Evolutionary conservation across 2,329 filamentous ascomycete species (phyloP), one percentile per base, ranked within the genome.

Genomic region (Neopestalotiopsis clavispora): DNA sequence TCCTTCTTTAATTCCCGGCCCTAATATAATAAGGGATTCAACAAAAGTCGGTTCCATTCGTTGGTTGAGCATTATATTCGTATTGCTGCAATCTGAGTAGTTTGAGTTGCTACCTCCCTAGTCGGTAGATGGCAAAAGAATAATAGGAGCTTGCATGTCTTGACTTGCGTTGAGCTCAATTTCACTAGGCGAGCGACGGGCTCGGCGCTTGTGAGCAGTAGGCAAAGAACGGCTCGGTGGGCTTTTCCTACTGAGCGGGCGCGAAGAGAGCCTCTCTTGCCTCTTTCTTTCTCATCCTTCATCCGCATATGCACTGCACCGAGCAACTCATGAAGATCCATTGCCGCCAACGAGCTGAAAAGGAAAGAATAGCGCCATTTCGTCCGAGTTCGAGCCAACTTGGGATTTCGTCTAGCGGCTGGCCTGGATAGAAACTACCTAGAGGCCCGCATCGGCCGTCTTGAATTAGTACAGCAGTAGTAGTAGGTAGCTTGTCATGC

Each of bases 171-270:
- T 10, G 13, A 49, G 45, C 45, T 20, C 52, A 56, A 66, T 66
- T 66, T 66, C 13, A 57, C 20, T 66, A 57, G 57, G 64, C 30
- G 45, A 58, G 45, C 6, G 52, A 56, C 64, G 45, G 63, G 52
- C 14, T 57, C 5, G 28, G 56, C 63, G 49, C 63, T 66, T 66
- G 63, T 57, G 45, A 57, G 28, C 63, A 57, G 63, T 66, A 66
- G 59, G 32, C 59, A 38, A 62, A 62, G 28, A 13, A 42, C 28
- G 38, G 61, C 20, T 40, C 61, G 40, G 34, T 64, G 38, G 38
- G 61, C 23, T 30, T 23, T 56, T 23, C 13, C 49, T 23, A 30
- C 23, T 6, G 57, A n/a, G 57, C 17, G 57, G 12, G 57, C 45
- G 17, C 45, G 5, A 9, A 52, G 7, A 52, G 45, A 45, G 42